phyloP scores from a whole-genome alignment of 768 basidiomycete species.

The Mycena venus region DNA sequence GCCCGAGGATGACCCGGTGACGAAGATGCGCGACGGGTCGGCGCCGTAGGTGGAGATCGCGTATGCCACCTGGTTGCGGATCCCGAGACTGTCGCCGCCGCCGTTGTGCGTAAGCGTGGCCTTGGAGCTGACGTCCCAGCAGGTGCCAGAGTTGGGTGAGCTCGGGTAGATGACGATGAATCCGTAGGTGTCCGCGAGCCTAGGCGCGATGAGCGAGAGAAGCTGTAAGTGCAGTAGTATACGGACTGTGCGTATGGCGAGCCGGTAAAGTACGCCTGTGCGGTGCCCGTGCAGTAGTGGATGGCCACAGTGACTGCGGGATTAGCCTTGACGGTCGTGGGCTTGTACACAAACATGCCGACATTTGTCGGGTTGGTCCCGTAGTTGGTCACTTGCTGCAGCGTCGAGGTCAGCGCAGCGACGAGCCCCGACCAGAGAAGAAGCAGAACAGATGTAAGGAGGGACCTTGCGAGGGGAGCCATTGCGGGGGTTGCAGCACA shows the following conservation, averaged over 20 bases:
- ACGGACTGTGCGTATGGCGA: slow-evolving; percentile 63
- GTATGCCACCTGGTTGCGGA: slow-evolving; percentile 61
- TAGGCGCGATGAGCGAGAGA: no score
- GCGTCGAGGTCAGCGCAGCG: slow-evolving; percentile 27
- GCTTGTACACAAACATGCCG: slow-evolving; percentile 60
- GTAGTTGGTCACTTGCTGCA: slow-evolving; percentile 60
- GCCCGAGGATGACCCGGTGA: slow-evolving; percentile 66
- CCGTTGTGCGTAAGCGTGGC: slow-evolving; percentile 68
- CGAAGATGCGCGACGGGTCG: slow-evolving; percentile 61
- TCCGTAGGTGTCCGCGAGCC: slow-evolving; percentile 62
- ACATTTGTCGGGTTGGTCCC: slow-evolving; percentile 67
- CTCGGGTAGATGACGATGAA: slow-evolving; percentile 67
- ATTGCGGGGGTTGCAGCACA: neutral
- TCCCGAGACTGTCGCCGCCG: slow-evolving; percentile 68
- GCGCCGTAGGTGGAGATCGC: slow-evolving; percentile 63
- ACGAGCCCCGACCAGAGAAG: slow-evolving; percentile 14
- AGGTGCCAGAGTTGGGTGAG: slow-evolving; percentile 58
- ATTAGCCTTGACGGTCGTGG: slow-evolving; percentile 49
- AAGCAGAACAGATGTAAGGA: neutral
- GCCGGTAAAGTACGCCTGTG: slow-evolving; percentile 63
- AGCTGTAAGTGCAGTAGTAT: no score
- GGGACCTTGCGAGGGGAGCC: neutral
- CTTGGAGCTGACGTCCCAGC: slow-evolving; percentile 67
- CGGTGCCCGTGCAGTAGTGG: slow-evolving; percentile 66
- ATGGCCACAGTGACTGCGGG: slow-evolving; percentile 67